phyloP scores from a whole-genome alignment of 2,329 filamentous ascomycete genomes.

The Sporothrix protearum region DNA sequence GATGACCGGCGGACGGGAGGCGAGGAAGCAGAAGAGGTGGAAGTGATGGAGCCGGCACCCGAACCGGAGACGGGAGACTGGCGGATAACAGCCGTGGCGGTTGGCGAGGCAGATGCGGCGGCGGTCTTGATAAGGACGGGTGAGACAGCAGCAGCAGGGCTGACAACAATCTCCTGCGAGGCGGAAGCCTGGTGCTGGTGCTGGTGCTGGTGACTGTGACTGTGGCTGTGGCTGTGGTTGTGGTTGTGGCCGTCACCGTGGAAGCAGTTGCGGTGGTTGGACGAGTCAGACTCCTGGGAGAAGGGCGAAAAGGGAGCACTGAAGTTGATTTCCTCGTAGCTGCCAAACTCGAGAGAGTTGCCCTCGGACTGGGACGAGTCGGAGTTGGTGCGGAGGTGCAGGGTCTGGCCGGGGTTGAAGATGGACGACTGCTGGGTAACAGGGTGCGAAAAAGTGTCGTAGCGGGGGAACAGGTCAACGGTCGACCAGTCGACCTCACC shows the following conservation, averaged over 20 bases:
- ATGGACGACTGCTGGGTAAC: constrained; percentile 57
- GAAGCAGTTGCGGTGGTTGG: constrained; percentile 60
- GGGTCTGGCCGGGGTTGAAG: constrained; percentile 86
- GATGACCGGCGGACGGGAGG: constrained; percentile 65
- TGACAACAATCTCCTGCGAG: constrained; percentile 56
- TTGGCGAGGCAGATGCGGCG: constrained; percentile 27
- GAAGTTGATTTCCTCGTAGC: constrained; percentile 77
- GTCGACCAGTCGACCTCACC: constrained; percentile 65
- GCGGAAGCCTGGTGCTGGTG: constrained; percentile 35
- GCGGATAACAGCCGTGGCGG: constrained; percentile 36
- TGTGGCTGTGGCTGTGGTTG: constrained; percentile 44
- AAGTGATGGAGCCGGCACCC: constrained; percentile 43
- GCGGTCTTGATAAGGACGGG: constrained; percentile 67
- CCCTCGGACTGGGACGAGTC: constrained; percentile 76
- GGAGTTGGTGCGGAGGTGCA: constrained; percentile 83
- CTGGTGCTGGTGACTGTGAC: constrained; percentile 46
- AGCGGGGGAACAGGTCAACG: constrained; percentile 70
- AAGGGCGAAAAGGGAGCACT: constrained; percentile 64
- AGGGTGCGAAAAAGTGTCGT: constrained; percentile 62
- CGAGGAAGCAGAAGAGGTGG: constrained; percentile 55
- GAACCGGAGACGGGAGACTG: constrained; percentile 60
- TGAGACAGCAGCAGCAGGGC: constrained; percentile 63
- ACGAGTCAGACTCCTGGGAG: constrained; percentile 73
- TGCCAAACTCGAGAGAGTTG: constrained; percentile 64
- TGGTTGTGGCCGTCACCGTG: constrained; percentile 47